Base-by-base conservation (phyloP, 192 early-diverging fungal genomes). In the Coemansia sp. region DNA sequence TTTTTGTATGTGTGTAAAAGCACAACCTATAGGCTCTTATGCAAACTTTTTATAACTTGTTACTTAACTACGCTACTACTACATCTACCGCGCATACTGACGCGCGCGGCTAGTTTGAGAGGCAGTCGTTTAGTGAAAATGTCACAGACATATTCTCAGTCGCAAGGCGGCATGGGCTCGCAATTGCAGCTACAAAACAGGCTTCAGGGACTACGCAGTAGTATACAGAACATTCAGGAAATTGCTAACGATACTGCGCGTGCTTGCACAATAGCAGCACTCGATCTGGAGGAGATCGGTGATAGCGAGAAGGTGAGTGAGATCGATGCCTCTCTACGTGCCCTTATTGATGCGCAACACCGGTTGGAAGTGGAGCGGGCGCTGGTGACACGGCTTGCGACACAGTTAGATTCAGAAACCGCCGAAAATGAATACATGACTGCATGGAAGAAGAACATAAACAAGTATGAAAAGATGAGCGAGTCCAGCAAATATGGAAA, bases 281-380 rank as follows among this genome's bases (percentile, higher is more conserved):
- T 68, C 0, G 74, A 77, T 55, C 62, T 77, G 18, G 69, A 67
- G 19, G 65, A 68, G 24, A 7, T 65, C 8, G 61, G 50, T 24
- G 69, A 77, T 21, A 53, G 26, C 28, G 38, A 34, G 25, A 53
- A 47, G 8, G 60, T 68, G 8, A 19, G 9, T 14, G 52, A 62
- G 25, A 25, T 77, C 1, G 74, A 77, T 49, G 7, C 26, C 23
- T 50, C 69, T 2, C 41, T 77, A 41, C 74, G 74, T 24, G 25
- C 52, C 8, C 69, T 77, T 25, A 41, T 77, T 28, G 69, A 71
- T 55, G 55, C 65, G 2, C 68, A 77, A 24, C 60, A 71, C 49
- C 54, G 30, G 8, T 49, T 77, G n/a, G 65, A 58, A 9, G 22
- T 77, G 0, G 74, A 77, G 31, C 23, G 54, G 1, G 18, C 10